Conservation (phyloP, 441 rosid species). For the Erysimum pusillum region DNA sequence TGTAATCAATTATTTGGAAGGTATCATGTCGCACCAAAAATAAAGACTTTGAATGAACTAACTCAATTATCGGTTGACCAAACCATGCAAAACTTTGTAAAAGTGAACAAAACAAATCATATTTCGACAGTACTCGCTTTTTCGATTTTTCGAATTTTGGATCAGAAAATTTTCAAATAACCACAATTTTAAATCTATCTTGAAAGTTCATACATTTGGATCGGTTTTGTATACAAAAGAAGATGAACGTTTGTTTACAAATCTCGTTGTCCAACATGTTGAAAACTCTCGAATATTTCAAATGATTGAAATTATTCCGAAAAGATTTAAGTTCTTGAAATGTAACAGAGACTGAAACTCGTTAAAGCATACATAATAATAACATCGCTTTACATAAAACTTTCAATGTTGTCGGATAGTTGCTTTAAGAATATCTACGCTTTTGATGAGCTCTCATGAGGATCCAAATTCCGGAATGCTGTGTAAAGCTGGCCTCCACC, state of each 20-base stretch:
- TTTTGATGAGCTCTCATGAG: constrained; percentile 30
- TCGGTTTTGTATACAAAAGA: not conserved
- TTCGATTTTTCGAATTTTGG: not conserved
- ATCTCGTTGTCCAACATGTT: not conserved
- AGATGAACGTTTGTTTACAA: not conserved
- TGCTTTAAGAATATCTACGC: constrained; percentile 43
- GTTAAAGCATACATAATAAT: constrained; percentile 32
- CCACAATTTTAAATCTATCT: too few relatives aligned
- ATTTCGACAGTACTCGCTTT: not conserved
- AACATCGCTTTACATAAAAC: constrained; percentile 44
- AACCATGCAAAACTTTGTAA: not conserved
- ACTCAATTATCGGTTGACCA: not conserved
- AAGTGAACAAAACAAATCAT: not conserved
- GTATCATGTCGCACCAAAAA: not conserved
- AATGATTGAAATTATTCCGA: not conserved
- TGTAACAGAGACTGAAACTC: not conserved
- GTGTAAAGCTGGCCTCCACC: constrained; percentile 88
- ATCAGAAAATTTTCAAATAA: too few relatives aligned
- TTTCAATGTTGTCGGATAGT: constrained; percentile 32
- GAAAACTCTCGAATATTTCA: not conserved
- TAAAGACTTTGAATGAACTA: not conserved
- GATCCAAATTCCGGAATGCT: constrained; percentile 79
- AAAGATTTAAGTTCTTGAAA: constrained; percentile 16
- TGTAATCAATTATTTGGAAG: not conserved
- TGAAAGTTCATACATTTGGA: not conserved